These are phyloP conservation scores for Coemansia sp. DNA, from an alignment of 192 early-diverging fungal genomes.

Conservation along the genomic window DNA sequence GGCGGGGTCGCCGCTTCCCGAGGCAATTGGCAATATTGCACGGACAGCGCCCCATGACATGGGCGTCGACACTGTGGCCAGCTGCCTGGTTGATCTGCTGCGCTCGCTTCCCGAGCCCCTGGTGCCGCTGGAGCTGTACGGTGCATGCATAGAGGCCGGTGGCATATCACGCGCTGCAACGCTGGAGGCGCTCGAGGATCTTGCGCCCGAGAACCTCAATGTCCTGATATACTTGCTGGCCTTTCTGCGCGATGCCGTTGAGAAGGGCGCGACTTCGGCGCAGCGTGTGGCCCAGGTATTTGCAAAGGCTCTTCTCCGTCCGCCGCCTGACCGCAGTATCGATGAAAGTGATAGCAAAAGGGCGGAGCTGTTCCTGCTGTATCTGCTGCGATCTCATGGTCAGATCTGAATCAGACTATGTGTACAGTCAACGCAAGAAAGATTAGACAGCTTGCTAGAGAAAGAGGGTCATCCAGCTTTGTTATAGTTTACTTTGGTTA, in stretches of 20 bases:
- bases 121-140: slow-evolving; percentile 64
- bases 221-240: slow-evolving; percentile 79
- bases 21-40: slow-evolving; percentile 53
- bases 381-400: slow-evolving; percentile 34
- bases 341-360: slow-evolving; percentile 4
- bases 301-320: slow-evolving; percentile 28
- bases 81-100: slow-evolving; percentile 65
- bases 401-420: slow-evolving; percentile 8
- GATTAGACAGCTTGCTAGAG: not conserved
- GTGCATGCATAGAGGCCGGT: slow-evolving; percentile 63
- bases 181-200: slow-evolving; percentile 57
- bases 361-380: slow-evolving; percentile 30
- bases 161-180: slow-evolving; percentile 42
- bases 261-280: slow-evolving; percentile 37
- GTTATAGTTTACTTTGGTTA: too few relatives aligned
- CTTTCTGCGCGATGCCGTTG: slow-evolving; percentile 68
- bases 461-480: too few relatives aligned
- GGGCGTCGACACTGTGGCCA: slow-evolving; percentile 72
- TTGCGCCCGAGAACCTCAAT: slow-evolving; percentile 70
- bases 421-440: too few relatives aligned
- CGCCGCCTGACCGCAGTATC: slow-evolving; percentile 9
- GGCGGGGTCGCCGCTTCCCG: slow-evolving; percentile 42
- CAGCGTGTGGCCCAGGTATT: slow-evolving; percentile 39
- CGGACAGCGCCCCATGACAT: slow-evolving; percentile 50
- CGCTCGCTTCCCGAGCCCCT: slow-evolving; percentile 73